Conservation (phyloP, 306 rosid species). For the Begonia peltatifolia region DNA sequence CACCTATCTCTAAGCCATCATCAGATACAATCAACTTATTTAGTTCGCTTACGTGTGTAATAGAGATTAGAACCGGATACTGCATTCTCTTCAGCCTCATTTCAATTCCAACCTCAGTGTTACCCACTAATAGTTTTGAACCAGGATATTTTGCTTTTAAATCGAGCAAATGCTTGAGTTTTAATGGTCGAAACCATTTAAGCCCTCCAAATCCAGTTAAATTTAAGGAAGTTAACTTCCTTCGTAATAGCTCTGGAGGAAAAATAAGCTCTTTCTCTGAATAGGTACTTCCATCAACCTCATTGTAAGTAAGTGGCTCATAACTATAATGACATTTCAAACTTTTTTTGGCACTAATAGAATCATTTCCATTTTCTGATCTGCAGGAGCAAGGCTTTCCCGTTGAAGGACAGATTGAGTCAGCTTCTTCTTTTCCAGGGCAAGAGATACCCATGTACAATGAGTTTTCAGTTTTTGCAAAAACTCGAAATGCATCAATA, state of each 20-base stretch:
- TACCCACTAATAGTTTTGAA: constrained; percentile 80
- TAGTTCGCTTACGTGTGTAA: constrained; percentile 65
- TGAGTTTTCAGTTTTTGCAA: constrained; percentile 59
- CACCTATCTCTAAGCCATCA: constrained; percentile 78
- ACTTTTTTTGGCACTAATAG: constrained; percentile 13
- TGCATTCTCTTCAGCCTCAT: constrained; percentile 68
- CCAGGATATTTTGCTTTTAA: constrained; percentile 58
- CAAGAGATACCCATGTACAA: constrained; percentile 47
- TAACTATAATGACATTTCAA: constrained; percentile 19
- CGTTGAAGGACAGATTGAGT: constrained; percentile 73
- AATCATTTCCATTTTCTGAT: constrained; percentile 25
- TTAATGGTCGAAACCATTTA: constrained; percentile 72
- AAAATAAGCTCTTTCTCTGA: constrained; percentile 81
- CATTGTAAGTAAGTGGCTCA: constrained; percentile 44
- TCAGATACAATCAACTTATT: constrained; percentile 41
- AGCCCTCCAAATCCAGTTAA: constrained; percentile 73
- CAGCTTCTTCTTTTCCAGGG: constrained; percentile 28
- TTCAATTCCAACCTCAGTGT: constrained; percentile 94
- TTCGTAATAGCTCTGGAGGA: constrained; percentile 67
- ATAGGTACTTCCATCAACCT: constrained; percentile 68
- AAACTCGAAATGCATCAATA: constrained; percentile 78
- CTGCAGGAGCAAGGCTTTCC: constrained; percentile 82
- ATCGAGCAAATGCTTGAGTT: constrained; percentile 50
- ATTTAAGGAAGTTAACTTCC: constrained; percentile 33
- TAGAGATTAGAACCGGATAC: constrained; percentile 51